Evolutionary conservation across 768 basidiomycete genomes (phyloP), one percentile per base, ranked within the genome.

Genomic region (Russula brevipes): DNA sequence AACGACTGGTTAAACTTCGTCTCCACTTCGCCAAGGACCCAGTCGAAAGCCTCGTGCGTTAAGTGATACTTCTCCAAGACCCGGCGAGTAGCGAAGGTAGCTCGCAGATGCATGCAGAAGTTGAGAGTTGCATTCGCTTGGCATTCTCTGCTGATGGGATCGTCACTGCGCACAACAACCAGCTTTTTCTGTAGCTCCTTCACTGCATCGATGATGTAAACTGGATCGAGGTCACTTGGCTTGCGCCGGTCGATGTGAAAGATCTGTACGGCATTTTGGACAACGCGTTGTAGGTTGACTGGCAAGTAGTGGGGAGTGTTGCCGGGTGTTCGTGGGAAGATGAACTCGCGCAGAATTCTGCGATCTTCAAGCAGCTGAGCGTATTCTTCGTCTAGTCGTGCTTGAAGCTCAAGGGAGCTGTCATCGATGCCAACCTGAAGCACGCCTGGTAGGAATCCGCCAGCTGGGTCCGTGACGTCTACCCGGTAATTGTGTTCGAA

Each of bases 231-330:
- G 72, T 99, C 95, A 69, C 87, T 92, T 0, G 95, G 91, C 70
- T 97, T 93, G 62, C 97, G 85, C 33, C 85, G 81, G 75, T 98
- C 95, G 70, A 99, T 93, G 67, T 95, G 93, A 86, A 98, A 98
- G 71, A 98, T 95, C 69, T 98, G 96, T 11, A 85, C 81, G 0
- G 95, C 90, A 71, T 98, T 98, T 70, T 97, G 94, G 50, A 98
- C 86, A 70, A 98, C 94, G 56, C 97, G 97, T 35, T 87, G 84
- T 4, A 98, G 83, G 72, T 98, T 98, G 77, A 98, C 96, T 4
- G 96, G 97, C 12, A 98, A 85, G 64, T 93, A 94, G 65, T 93
- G 91, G 1, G 86, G 85, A 6, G 80, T 78, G 36, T 80, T 83
- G 8, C 88, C 85, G 39, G 89, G 85, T 1, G 84, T 81, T 19